Evolutionary conservation across 2,329 filamentous ascomycete species (phyloP), one percentile per base, ranked within the genome.

Genomic region (Aureobasidium namibiae): DNA sequence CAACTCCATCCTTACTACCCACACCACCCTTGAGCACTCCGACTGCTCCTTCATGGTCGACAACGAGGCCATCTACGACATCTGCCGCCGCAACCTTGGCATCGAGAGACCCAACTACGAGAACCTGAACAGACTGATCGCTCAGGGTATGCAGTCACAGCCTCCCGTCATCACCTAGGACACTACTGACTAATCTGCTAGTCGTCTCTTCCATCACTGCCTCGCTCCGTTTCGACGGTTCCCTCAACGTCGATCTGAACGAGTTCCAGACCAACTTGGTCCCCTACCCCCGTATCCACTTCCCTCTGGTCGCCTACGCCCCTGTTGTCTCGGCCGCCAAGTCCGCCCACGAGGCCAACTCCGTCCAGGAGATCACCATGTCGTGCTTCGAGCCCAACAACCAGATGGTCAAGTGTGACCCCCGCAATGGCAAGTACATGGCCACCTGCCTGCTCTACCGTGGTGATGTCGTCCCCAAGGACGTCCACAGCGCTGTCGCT

Each of bases 221-320:
- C 66, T 97, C 92, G 67, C 91, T 99, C 72, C 92, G 92, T 74
- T 99, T 97, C 79, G 92, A 97, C 73, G 92, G 92, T 67, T 96
- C 94, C 67, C 89, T 99, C 70, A 99, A 99, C 80, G 94, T 99
- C 80, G 92, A 99, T 77, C 81, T 99, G 68, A 96, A 96, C 83
- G 92, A 99, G 82, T 99, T 99, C 89, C 92, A 99, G 85, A 99
- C 92, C 79, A 99, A 99, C 84, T 80, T 99, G 78, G 92, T 99
- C 64, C 92, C 92, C 63, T 99, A 97, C 80, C 92, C 92, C 66
- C 91, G 92, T 80, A 99, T 99, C 72, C 92, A 99, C 82, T 99
- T 96, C 88, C 92, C 92, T 74, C 88, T 99, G 69, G 92, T 97
- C 71, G 91, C 92, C 66, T 99, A 97, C 75, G 84, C 94, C 45